These are phyloP conservation scores for Debaryomyces prosopidis DNA, from an alignment of 805 yeast genomes.

Conservation along the genomic window DNA sequence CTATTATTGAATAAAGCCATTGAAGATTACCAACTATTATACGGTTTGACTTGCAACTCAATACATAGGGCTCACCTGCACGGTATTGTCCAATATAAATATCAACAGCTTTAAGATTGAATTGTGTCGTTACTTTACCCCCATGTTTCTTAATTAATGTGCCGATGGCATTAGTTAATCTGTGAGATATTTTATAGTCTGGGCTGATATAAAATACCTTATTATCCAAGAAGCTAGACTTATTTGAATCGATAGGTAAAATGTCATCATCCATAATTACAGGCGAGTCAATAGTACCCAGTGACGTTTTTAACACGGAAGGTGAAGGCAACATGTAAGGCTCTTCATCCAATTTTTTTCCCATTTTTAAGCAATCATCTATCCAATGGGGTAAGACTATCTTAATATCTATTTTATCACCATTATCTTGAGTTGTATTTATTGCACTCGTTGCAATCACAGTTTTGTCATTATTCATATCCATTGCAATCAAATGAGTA, in stretches of 20 bases:
- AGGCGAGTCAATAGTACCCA: background rate
- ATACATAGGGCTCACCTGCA: constrained; percentile 53
- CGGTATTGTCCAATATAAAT: constrained; percentile 64
- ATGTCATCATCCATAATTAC: constrained; percentile 3
- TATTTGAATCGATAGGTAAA: constrained; percentile 10
- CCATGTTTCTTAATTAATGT: constrained; percentile 52
- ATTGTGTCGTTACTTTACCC: constrained; percentile 44
- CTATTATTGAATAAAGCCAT: constrained; percentile 75
- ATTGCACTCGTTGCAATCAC: constrained; percentile 50
- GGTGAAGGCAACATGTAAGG: constrained; percentile 50
- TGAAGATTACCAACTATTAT: constrained; percentile 61
- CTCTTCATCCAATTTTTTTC: constrained; percentile 50
- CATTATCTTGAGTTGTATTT: constrained; percentile 10
- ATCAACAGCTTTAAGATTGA: constrained; percentile 21
- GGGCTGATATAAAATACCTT: constrained; percentile 51
- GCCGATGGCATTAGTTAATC: constrained; percentile 38
- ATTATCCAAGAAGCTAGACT: constrained; percentile 34
- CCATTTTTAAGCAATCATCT: constrained; percentile 60
- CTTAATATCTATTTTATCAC: constrained; percentile 43
- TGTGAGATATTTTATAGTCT: constrained; percentile 57
- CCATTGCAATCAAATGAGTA: constrained; percentile 72
- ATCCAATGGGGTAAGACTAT: constrained; percentile 82
- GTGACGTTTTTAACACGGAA: constrained; percentile 6
- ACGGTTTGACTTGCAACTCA: constrained; percentile 41
- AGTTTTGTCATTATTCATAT: constrained; percentile 55